phyloP scores from a whole-genome alignment of 2,329 filamentous ascomycete species.

The Madurella mycetomatis region DNA sequence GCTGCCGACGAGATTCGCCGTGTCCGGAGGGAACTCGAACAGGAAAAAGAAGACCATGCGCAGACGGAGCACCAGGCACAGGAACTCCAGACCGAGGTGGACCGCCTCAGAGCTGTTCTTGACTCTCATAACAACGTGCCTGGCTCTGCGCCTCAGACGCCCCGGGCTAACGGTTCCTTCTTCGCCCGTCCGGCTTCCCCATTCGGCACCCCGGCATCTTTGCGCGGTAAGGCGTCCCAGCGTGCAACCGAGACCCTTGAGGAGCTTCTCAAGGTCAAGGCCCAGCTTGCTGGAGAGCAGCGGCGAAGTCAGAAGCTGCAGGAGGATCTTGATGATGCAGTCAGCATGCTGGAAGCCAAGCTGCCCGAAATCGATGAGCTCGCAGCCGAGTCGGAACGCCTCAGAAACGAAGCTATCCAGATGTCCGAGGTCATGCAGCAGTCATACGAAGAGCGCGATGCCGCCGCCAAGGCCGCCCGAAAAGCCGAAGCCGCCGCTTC shows the following conservation, averaged over 20 bases:
- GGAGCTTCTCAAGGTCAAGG: conserved; percentile 63
- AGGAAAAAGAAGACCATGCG: conserved; percentile 44
- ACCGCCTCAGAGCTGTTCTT: conserved; percentile 47
- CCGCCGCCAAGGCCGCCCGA: conserved; percentile 70
- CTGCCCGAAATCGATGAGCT: conserved; percentile 85
- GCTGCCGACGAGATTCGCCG: conserved; percentile 57
- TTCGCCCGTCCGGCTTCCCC: conserved; percentile 54
- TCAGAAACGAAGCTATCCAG: conserved; percentile 75
- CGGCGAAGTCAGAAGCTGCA: conserved; percentile 70
- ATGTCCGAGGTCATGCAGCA: conserved; percentile 82
- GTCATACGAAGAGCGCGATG: conserved; percentile 74
- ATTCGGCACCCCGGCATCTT: conserved; percentile 57
- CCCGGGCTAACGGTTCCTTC: conserved; percentile 53
- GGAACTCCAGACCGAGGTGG: conserved; percentile 50
- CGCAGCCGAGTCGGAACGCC: conserved; percentile 71
- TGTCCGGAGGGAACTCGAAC: conserved; percentile 54
- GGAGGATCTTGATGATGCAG: conserved; percentile 77
- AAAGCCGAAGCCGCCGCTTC: conserved; percentile 72
- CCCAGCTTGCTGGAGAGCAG: conserved; percentile 68
- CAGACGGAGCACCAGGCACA: conserved; percentile 46
- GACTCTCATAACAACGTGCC: conserved; percentile 38
- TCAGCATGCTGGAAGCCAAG: conserved; percentile 77
- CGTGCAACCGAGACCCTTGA: conserved; percentile 61
- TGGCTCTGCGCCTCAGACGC: conserved; percentile 56
- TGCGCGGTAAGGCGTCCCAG: conserved; percentile 51